A percentile compares a stretch with the other conserved stretches of the same genome.
Conservation (phyloP, 75 land plant species). For the Sequoiadendron giganteum region DNA sequence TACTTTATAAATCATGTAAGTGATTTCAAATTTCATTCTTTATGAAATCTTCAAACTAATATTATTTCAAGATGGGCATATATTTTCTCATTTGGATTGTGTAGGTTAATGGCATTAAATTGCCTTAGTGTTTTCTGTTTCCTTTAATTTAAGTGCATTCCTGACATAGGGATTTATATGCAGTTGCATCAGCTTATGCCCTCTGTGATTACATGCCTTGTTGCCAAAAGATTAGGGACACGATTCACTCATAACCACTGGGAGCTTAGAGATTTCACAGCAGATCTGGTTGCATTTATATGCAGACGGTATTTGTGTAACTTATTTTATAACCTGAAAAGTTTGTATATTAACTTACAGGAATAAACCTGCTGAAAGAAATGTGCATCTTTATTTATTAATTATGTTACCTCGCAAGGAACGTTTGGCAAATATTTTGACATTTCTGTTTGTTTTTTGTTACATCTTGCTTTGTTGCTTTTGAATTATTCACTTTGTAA, state of each 20-base stretch:
- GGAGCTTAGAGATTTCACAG: slow-evolving; percentile 92
- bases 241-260: slow-evolving; percentile 75
- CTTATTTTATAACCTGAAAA: neutral
- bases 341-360: neutral
- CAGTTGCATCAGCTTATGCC: slow-evolving; percentile 99
- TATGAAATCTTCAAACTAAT: neutral
- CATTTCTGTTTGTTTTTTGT: neutral
- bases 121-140: neutral
- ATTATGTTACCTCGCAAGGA: neutral
- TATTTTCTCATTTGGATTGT: neutral
- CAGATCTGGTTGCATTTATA: slow-evolving; percentile 74
- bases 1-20: neutral
- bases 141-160: neutral
- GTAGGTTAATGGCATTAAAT: neutral
- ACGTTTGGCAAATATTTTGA: neutral
- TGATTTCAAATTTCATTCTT: neutral
- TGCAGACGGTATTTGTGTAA: slow-evolving; percentile 64
- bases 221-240: slow-evolving; percentile 81
- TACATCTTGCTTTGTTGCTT: neutral
- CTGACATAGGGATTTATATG: neutral
- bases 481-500: neutral
- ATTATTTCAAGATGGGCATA: neutral
- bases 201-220: slow-evolving; percentile 88
- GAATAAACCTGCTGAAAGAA: neutral
- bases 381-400: neutral